phyloP scores from a whole-genome alignment of 2,329 filamentous ascomycete genomes.

The Ophiobolus disseminans region DNA sequence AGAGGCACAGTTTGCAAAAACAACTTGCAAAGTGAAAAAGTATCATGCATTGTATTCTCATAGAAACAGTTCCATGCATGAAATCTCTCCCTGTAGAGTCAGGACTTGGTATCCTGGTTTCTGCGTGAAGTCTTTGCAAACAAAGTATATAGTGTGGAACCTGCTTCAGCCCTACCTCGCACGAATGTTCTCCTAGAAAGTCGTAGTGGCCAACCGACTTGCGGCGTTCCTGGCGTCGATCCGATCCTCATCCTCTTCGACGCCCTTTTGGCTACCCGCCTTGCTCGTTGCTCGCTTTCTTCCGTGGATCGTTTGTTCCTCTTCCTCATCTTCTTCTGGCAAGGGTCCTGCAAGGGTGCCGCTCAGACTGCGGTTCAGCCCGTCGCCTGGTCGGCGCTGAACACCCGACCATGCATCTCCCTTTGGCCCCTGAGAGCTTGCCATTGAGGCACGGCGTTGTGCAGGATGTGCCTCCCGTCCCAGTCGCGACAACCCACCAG shows the following conservation, averaged over 20 bases:
- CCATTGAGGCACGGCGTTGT: conserved; percentile 74
- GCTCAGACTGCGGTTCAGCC: conserved; percentile 77
- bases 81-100: background rate
- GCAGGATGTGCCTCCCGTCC: conserved; percentile 87
- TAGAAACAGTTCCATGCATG: background rate
- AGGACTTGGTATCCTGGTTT: background rate
- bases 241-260: conserved; percentile 90
- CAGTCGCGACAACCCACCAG: conserved; percentile 85
- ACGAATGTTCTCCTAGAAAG: conserved; percentile 66
- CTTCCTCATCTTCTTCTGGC: conserved; percentile 67
- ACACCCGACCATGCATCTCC: conserved; percentile 99
- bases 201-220: conserved; percentile 90
- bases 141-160: conserved; percentile 4
- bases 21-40: background rate
- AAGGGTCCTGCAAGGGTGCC: conserved; percentile 68
- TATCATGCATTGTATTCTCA: background rate
- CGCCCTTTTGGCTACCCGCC: conserved; percentile 63
- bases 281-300: conserved; percentile 58
- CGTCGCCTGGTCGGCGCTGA: conserved; percentile 75
- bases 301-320: conserved; percentile 55
- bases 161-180: conserved; percentile 12
- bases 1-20: background rate
- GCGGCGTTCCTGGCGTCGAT: conserved; percentile 96
- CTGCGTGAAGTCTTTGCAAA: background rate
- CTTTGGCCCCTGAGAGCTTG: conserved; percentile 91